Evolutionary conservation across 306 rosid genomes (phyloP), one percentile per base, ranked within the genome.

Genomic region (Citrullus mucosospermus): DNA sequence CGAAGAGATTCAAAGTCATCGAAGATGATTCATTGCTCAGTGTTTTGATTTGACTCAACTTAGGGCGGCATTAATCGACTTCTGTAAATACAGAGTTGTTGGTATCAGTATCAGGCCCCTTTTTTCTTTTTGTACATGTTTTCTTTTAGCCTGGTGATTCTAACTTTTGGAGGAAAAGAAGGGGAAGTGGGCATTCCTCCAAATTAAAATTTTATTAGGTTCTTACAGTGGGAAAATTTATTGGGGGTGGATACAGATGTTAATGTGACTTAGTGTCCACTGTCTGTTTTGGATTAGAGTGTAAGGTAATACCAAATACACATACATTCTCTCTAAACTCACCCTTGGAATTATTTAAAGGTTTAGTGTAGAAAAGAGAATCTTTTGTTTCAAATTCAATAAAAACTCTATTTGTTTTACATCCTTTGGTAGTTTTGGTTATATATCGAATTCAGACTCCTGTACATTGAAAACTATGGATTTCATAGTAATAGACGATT

Each of bases 1-100:
- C 8, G 86, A 94, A 87, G 98, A 87, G 91, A 88, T 92, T 78
- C 87, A 81, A 73, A 80, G 79, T 76, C 85, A 83, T 81, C 85
- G 70, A 69, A 82, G 91, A 80, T 84, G 88, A 90, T 82, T 82
- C 81, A 46, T 80, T 83, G 30, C 79, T 78, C 86, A 85, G 87
- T 81, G 78, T 72, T 68, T 39, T 62, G 76, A 71, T 83, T 46
- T 78, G 81, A 78, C 88, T 86, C 65, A 85, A 87, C 72, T 57
- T 70, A 44, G 9, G 56, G 60, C 70, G 74, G 79, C 91, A 10
- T 70, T 59, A 66, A 81, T 75, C 53, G 43, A 63, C 74, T 66
- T 8, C 6, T 86, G 93, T 88, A 91, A 83, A 89, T 89, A 83
- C 86, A 89, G 82, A 78, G 82, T 78, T 78, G 86, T 75, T 43